Evolutionary conservation across 805 yeast species (phyloP).

Genomic region (Teunomyces lycoperdinae): DNA sequence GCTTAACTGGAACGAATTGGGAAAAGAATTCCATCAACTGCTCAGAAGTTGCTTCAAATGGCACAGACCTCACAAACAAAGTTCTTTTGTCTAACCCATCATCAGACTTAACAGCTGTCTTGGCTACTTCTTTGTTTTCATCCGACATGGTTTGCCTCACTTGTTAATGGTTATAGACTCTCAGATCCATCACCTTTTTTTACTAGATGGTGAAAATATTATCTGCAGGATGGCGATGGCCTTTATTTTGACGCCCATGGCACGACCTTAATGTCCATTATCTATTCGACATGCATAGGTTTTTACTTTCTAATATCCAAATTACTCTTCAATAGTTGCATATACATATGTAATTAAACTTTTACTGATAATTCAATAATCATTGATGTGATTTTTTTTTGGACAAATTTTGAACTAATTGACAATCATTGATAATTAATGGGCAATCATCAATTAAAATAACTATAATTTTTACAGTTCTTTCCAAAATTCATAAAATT

Average conservation of each 20-base stretch:
- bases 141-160: constrained; percentile 3
- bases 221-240: background rate
- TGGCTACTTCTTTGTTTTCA: constrained; percentile 1
- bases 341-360: too few relatives aligned
- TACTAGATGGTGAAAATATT: background rate
- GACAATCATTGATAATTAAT: too few relatives aligned
- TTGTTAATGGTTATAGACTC: background rate
- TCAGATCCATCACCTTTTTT: background rate
- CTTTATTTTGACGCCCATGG: background rate
- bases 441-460: too few relatives aligned
- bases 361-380: too few relatives aligned
- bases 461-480: too few relatives aligned
- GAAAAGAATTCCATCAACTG: constrained; percentile 83
- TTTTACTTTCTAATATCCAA: too few relatives aligned
- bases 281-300: too few relatives aligned
- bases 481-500: too few relatives aligned
- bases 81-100: constrained; percentile 56
- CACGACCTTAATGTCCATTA: background rate
- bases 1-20: constrained; percentile 90
- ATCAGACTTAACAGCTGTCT: constrained; percentile 9
- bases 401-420: too few relatives aligned
- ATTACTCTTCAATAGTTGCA: too few relatives aligned
- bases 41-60: constrained; percentile 76
- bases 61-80: constrained; percentile 83
- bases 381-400: too few relatives aligned